A percentile compares a stretch with the other conserved stretches of the same genome.
Evolutionary conservation across 495 filamentous ascomycete genomes (phyloP).

Genomic region (Penicillium desertorum): DNA sequence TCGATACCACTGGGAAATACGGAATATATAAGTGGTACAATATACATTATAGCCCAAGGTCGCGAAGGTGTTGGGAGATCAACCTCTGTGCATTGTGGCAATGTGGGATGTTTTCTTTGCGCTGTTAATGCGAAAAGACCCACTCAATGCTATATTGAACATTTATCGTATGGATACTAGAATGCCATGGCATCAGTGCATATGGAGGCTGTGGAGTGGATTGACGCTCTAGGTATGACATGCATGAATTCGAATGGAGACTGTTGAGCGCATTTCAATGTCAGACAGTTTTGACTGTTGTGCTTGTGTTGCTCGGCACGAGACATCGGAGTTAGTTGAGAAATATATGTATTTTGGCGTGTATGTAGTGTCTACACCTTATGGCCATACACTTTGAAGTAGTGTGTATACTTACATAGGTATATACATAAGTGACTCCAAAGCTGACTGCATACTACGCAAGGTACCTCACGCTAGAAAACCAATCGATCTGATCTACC

Average conservation of each 20-base stretch:
- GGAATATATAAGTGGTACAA: neutral
- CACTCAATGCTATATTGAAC: neutral
- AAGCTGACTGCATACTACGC: conserved; percentile 8
- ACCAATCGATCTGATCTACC: conserved; percentile 9
- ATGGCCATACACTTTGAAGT: neutral
- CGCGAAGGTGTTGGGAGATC: neutral
- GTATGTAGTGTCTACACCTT: neutral
- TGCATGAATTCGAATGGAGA: conserved; percentile 24
- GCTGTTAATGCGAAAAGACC: conserved; percentile 2
- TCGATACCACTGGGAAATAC: neutral
- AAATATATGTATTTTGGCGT: neutral
- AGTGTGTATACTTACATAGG: neutral
- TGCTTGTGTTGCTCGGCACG: conserved; percentile 13
- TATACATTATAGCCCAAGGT: neutral
- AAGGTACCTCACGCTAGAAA: conserved; percentile 10
- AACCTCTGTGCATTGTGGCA: conserved; percentile 13
- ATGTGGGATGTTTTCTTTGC: conserved; percentile 1
- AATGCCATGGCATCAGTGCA: neutral
- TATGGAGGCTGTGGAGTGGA: neutral
- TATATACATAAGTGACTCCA: neutral
- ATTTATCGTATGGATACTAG: neutral
- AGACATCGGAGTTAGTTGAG: conserved; percentile 2
- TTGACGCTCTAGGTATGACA: conserved; percentile 25
- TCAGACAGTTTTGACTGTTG: conserved; percentile 7
- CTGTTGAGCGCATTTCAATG: conserved; percentile 12